A percentile compares a stretch with the other conserved stretches of the same genome.
These are phyloP conservation scores for Plasmodium ovale DNA, from an alignment of 169 alveolate species.

Conservation along the genomic window DNA sequence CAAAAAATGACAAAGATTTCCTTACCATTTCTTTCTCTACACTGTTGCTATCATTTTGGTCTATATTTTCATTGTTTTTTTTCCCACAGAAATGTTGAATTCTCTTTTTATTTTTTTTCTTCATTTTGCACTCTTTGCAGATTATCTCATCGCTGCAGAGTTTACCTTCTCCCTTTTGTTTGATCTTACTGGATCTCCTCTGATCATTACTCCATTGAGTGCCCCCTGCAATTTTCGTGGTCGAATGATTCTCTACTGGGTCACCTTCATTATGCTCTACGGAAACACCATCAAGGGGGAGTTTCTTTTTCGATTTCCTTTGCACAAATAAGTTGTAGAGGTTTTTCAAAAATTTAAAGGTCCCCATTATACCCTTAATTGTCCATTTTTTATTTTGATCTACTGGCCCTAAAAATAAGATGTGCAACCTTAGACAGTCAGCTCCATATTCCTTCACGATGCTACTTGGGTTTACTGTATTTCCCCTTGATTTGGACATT, in stretches of 20 bases:
- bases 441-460: slow-evolving; percentile 86
- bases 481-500: slow-evolving; percentile 91
- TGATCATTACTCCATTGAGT: neutral
- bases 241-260: neutral
- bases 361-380: slow-evolving; percentile 80
- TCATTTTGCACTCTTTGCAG: slow-evolving; percentile 22
- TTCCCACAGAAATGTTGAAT: slow-evolving; percentile 8
- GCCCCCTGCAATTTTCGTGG: neutral
- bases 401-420: slow-evolving; percentile 91
- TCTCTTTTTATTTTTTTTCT: slow-evolving; percentile 11
- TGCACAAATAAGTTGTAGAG: slow-evolving; percentile 63
- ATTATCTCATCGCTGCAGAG: slow-evolving; percentile 1
- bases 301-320: too few species aligned
- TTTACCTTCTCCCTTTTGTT: neutral
- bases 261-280: neutral
- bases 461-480: slow-evolving; percentile 87
- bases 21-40: slow-evolving; percentile 16
- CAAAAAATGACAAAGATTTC: neutral
- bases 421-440: slow-evolving; percentile 89
- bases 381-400: slow-evolving; percentile 87
- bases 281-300: too few species aligned
- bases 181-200: neutral
- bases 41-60: neutral
- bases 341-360: slow-evolving; percentile 69
- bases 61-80: neutral